Percentiles rank a stretch among this genome's conserved stretches.
Conservation (phyloP, 2,329 filamentous ascomycete species). For the Aspergillus intermedius region DNA sequence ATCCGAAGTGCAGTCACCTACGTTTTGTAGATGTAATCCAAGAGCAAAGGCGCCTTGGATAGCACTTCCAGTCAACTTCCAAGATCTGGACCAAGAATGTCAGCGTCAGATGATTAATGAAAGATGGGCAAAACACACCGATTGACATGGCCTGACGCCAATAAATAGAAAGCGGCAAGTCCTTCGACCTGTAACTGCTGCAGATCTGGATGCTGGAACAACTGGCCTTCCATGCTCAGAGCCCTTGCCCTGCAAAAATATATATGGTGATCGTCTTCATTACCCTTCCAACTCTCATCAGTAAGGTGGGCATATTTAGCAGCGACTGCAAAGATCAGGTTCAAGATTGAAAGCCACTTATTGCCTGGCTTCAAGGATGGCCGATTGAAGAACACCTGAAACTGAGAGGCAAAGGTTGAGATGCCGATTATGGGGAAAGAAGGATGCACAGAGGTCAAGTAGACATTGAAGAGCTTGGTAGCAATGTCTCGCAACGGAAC, state of each 20-base stretch:
- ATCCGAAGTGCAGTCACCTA: slow-evolving; percentile 30
- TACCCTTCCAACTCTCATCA: slow-evolving; percentile 29
- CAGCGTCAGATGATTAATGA: background rate
- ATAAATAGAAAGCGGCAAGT: slow-evolving; percentile 37
- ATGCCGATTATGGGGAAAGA: slow-evolving; percentile 41
- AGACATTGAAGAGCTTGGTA: slow-evolving; percentile 35
- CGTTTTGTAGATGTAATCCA: slow-evolving; percentile 38
- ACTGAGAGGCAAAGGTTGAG: slow-evolving; percentile 36
- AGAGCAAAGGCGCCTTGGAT: slow-evolving; percentile 36
- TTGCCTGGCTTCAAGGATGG: slow-evolving; percentile 30
- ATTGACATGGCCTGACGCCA: slow-evolving; percentile 38
- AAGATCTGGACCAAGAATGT: slow-evolving; percentile 26
- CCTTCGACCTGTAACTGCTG: slow-evolving; percentile 40
- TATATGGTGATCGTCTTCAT: slow-evolving; percentile 32
- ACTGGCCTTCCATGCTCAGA: slow-evolving; percentile 33
- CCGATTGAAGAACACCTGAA: slow-evolving; percentile 32
- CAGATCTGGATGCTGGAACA: slow-evolving; percentile 37
- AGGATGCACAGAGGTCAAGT: slow-evolving; percentile 37
- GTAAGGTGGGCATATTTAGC: slow-evolving; percentile 35
- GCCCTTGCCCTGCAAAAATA: slow-evolving; percentile 38
- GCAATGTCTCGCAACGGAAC: slow-evolving; percentile 34
- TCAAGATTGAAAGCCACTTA: slow-evolving; percentile 40
- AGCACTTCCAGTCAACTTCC: slow-evolving; percentile 37
- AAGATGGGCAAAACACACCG: slow-evolving; percentile 22
- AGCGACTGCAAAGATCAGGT: slow-evolving; percentile 40